Conservation (phyloP, 1,284 basidiomycete genomes). For the Rhizopogon parksii region DNA sequence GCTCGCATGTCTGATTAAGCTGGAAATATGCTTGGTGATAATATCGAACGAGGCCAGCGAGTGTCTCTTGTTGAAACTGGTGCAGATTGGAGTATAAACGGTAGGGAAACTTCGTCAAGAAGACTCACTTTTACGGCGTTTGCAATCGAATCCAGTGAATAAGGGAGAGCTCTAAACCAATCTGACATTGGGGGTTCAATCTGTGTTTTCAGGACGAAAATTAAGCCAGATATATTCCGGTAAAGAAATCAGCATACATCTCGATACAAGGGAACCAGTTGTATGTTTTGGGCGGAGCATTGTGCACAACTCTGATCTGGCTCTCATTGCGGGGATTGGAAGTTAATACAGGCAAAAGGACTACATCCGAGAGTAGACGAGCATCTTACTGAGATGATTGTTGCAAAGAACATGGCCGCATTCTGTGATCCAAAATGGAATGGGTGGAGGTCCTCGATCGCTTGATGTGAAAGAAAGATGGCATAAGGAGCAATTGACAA, state of each 20-base stretch:
- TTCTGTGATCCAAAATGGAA: slow-evolving; percentile 81
- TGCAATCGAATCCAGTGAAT: slow-evolving; percentile 53
- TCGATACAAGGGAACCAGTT: slow-evolving; percentile 62
- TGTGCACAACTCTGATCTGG: slow-evolving; percentile 63
- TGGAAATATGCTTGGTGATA: slow-evolving; percentile 42
- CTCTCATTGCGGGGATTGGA: slow-evolving; percentile 33
- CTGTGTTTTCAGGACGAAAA: slow-evolving; percentile 29
- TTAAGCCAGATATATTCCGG: not conserved
- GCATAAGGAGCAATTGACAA: slow-evolving; percentile 62
- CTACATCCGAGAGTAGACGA: not conserved
- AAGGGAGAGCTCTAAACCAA: slow-evolving; percentile 65
- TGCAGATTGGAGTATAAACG: not conserved
- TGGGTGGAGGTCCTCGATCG: slow-evolving; percentile 40
- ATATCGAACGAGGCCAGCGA: slow-evolving; percentile 57
- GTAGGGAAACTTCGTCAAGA: not conserved
- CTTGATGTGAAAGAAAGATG: slow-evolving; percentile 51
- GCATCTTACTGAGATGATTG: slow-evolving; percentile 63
- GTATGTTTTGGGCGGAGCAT: slow-evolving; percentile 57
- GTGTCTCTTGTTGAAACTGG: slow-evolving; percentile 73
- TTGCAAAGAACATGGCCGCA: slow-evolving; percentile 80
- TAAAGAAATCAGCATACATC: slow-evolving; percentile 40
- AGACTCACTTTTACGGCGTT: slow-evolving; percentile 56
- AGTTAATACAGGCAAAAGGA: not conserved
- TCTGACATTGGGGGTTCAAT: slow-evolving; percentile 71
- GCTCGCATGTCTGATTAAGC: slow-evolving; percentile 27